Conservation (phyloP, 2,329 filamentous ascomycete species). For the Stachybotrys elegans region DNA sequence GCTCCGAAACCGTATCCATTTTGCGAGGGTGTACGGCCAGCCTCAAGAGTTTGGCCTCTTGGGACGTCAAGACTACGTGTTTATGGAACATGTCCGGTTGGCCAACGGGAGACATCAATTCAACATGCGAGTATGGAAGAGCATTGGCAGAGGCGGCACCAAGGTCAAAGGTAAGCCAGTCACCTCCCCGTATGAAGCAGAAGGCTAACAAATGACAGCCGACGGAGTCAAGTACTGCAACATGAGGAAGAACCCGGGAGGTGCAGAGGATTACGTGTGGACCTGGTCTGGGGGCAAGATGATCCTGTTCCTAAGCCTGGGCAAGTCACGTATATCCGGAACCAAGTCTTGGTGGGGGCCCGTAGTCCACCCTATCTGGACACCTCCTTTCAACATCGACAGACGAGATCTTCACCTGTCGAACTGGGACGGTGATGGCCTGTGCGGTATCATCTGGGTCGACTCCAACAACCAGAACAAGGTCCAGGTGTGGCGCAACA, state of each 20-base stretch:
- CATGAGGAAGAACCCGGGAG: slow-evolving; percentile 10
- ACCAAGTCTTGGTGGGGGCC: neutral
- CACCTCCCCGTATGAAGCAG: too few relatives aligned
- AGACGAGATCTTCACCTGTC: slow-evolving; percentile 4
- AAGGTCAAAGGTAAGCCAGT: too few relatives aligned
- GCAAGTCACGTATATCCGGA: neutral
- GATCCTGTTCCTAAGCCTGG: neutral
- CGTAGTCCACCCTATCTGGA: neutral
- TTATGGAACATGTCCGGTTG: slow-evolving; percentile 3
- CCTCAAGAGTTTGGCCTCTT: slow-evolving; percentile 7
- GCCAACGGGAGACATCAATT: slow-evolving; percentile 3
- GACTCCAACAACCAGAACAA: neutral
- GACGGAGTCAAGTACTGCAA: slow-evolving; percentile 14
- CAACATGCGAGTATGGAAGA: slow-evolving; percentile 8
- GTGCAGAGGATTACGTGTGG: slow-evolving; percentile 11
- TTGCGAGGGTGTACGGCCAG: neutral
- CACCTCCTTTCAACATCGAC: too few relatives aligned
- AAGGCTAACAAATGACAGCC: too few relatives aligned
- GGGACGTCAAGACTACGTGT: slow-evolving; percentile 9
- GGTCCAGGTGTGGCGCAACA: neutral
- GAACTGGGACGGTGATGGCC: slow-evolving; percentile 7
- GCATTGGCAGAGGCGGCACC: slow-evolving; percentile 4
- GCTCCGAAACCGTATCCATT: neutral
- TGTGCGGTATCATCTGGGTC: slow-evolving; percentile 5
- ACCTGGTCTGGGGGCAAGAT: slow-evolving; percentile 4